Evolutionary conservation across 306 rosid genomes (phyloP).

Genomic region (Cucumis hystrix): DNA sequence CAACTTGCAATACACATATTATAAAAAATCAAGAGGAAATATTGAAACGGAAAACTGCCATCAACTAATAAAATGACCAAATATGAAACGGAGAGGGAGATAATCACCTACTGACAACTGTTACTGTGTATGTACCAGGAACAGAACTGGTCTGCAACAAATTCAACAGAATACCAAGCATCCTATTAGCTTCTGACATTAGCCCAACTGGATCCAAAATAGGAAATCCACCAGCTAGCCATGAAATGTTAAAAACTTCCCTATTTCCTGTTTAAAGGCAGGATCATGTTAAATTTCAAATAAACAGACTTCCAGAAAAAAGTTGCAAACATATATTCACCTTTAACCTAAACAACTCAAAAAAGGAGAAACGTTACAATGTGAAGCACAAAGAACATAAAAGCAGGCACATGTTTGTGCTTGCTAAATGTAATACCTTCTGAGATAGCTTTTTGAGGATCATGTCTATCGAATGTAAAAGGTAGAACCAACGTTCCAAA

Average conservation of each 20-base stretch:
- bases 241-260: constrained; percentile 55
- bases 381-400: constrained; percentile 2
- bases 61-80: constrained; percentile 1
- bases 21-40: background rate
- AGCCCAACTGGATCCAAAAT: constrained; percentile 60
- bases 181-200: constrained; percentile 71
- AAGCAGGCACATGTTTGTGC: background rate
- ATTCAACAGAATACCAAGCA: constrained; percentile 61
- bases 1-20: constrained; percentile 6
- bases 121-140: constrained; percentile 66
- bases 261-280: constrained; percentile 31
- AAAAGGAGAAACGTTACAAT: background rate
- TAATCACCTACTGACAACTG: constrained; percentile 75
- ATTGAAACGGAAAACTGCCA: background rate
- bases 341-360: background rate
- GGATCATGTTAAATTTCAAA: constrained; percentile 9
- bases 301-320: background rate
- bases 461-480: constrained; percentile 50
- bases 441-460: constrained; percentile 35
- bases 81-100: background rate
- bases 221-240: constrained; percentile 75
- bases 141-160: constrained; percentile 54
- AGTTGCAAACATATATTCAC: background rate
- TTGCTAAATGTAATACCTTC: constrained; percentile 50
- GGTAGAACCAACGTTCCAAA: constrained; percentile 66